phyloP scores from a whole-genome alignment of 108 stramenopile genomes.

The Cyclostephanos tholiformis region DNA sequence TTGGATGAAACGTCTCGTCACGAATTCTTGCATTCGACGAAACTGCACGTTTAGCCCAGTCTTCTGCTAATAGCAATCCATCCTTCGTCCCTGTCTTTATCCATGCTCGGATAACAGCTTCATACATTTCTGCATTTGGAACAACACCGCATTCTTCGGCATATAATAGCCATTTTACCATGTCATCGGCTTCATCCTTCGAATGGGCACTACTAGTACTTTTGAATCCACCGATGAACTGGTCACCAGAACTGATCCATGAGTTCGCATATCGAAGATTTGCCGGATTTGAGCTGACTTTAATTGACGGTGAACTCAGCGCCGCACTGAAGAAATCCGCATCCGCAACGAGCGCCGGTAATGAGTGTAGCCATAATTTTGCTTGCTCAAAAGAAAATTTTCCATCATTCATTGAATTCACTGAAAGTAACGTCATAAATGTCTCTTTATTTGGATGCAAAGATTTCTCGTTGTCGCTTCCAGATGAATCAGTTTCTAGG shows the following conservation, averaged over 20 bases:
- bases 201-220: constrained; percentile 18
- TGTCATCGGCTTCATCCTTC: constrained; percentile 44
- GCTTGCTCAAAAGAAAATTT: constrained; percentile 59
- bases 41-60: constrained; percentile 32
- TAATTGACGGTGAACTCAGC: constrained; percentile 55
- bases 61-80: constrained; percentile 60
- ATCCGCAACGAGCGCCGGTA: constrained; percentile 40
- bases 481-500: constrained; percentile 32
- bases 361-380: constrained; percentile 33
- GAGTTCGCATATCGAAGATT: constrained; percentile 28
- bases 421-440: constrained; percentile 36
- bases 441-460: constrained; percentile 37
- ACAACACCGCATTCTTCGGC: constrained; percentile 48
- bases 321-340: constrained; percentile 69
- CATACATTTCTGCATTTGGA: constrained; percentile 69
- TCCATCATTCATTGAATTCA: constrained; percentile 26
- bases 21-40: constrained; percentile 20
- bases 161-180: constrained; percentile 60
- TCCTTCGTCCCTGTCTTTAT: constrained; percentile 63
- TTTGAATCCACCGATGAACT: constrained; percentile 48
- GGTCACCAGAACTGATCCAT: constrained; percentile 42
- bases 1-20: constrained; percentile 69
- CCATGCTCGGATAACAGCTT: constrained; percentile 79
- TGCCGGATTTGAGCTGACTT: not conserved
- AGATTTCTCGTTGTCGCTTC: not conserved